A percentile compares a stretch with the other conserved stretches of the same genome.
These are phyloP conservation scores for Drosera spatulata DNA, from an alignment of 179 eudicot species.

Conservation along the genomic window DNA sequence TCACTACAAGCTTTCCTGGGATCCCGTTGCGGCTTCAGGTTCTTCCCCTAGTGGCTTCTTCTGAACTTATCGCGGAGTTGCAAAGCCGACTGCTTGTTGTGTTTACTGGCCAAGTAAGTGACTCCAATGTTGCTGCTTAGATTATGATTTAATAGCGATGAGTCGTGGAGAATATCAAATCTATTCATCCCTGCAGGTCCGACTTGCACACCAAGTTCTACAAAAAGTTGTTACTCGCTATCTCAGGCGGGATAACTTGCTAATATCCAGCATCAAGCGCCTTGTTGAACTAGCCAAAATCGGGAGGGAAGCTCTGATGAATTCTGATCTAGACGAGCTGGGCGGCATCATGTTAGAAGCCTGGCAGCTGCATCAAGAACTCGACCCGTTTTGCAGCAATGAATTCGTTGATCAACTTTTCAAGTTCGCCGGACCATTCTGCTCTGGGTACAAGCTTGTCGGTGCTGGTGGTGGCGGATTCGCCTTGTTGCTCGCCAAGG, in stretches of 20 bases:
- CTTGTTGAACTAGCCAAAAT: slow-evolving; percentile 81
- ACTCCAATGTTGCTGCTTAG: background rate
- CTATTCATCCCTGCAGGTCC: slow-evolving; percentile 23
- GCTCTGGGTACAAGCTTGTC: slow-evolving; percentile 92
- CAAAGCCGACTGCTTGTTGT: slow-evolving; percentile 79
- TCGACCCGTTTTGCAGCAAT: slow-evolving; percentile 83
- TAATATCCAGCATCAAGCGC: slow-evolving; percentile 89
- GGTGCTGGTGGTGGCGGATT: slow-evolving; percentile 99
- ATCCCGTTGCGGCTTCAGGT: slow-evolving; percentile 90
- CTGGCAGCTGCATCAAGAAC: slow-evolving; percentile 91
- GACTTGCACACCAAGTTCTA: slow-evolving; percentile 87
- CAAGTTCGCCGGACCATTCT: slow-evolving; percentile 54
- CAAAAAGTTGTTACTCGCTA: slow-evolving; percentile 93
- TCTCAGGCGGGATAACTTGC: slow-evolving; percentile 73
- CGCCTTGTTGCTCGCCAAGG: slow-evolving; percentile 80
- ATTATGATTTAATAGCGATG: background rate
- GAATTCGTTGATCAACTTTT: slow-evolving; percentile 68
- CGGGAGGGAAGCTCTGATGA: slow-evolving; percentile 92
- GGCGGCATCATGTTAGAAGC: slow-evolving; percentile 76
- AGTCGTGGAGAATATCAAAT: background rate
- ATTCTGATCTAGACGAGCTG: slow-evolving; percentile 60
- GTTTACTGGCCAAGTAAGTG: slow-evolving; percentile 96
- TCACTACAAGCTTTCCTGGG: slow-evolving; percentile 88
- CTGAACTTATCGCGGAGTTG: slow-evolving; percentile 47
- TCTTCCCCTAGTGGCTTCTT: slow-evolving; percentile 65